Percentiles rank a stretch among this genome's conserved stretches.
These are phyloP conservation scores for Aspergillus unguis DNA, from an alignment of 2,329 filamentous ascomycete species.

Conservation along the genomic window DNA sequence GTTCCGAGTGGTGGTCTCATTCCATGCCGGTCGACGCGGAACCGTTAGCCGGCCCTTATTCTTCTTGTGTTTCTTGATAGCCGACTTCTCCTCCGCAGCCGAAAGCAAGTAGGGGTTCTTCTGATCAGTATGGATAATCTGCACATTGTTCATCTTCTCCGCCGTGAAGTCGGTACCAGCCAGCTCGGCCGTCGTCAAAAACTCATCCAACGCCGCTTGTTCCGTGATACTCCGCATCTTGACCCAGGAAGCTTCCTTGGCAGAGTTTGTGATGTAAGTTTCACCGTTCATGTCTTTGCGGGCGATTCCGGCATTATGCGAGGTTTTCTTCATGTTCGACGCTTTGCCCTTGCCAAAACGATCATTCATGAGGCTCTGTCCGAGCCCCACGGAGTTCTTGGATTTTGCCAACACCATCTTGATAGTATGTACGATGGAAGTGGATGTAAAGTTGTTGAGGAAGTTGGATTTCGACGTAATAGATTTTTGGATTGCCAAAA, in stretches of 20 bases:
- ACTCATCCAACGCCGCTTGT: conserved; percentile 94
- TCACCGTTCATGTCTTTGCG: conserved; percentile 72
- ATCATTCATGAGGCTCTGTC: conserved; percentile 98
- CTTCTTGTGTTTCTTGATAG: conserved; percentile 75
- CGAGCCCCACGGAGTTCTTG: conserved; percentile 90
- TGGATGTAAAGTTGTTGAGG: conserved; percentile 10
- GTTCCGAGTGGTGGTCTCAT: conserved; percentile 75
- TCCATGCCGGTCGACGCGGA: conserved; percentile 85
- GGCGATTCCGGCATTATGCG: conserved; percentile 63
- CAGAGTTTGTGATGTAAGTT: conserved; percentile 85
- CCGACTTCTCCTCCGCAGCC: conserved; percentile 73
- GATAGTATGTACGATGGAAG: conserved; percentile 1
- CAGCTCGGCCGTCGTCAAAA: conserved; percentile 89
- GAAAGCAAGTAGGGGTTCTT: conserved; percentile 92
- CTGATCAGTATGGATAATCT: conserved; percentile 96
- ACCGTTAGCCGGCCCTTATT: conserved; percentile 80
- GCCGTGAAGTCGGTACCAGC: conserved; percentile 99
- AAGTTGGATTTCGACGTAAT: conserved; percentile 10
- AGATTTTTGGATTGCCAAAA: conserved; percentile 18
- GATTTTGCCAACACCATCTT: conserved; percentile 81
- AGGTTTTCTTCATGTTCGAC: conserved; percentile 71
- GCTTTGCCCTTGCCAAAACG: conserved; percentile 93
- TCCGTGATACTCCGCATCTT: conserved; percentile 99
- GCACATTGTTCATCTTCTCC: conserved; percentile 98
- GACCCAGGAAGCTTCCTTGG: conserved; percentile 90